These are phyloP conservation scores for Alloteropsis semialata DNA, from an alignment of 176 grass and related monocot genomes.

Conservation along the genomic window DNA sequence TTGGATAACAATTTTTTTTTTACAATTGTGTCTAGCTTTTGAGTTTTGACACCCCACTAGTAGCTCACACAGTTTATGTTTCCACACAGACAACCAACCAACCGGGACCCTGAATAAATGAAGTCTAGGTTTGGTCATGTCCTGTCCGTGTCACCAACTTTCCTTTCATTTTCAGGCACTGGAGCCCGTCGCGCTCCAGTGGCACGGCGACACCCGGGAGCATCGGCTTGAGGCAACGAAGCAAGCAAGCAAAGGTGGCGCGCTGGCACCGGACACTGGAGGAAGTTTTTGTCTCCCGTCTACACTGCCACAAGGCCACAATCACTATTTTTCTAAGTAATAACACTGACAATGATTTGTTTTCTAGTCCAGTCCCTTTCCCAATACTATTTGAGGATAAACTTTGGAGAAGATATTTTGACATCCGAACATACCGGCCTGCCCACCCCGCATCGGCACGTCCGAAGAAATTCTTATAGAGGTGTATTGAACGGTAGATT, in stretches of 20 bases:
- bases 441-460: no score
- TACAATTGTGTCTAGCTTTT: not conserved
- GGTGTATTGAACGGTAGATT: no score
- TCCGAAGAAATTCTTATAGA: not conserved
- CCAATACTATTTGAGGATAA: not conserved
- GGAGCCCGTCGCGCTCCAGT: slow-evolving; percentile 10
- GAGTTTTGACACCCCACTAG: no score
- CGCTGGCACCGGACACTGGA: not conserved
- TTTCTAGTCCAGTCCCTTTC: not conserved
- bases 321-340: not conserved
- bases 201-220: not conserved
- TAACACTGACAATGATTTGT: not conserved
- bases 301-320: no score
- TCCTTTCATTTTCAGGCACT: not conserved
- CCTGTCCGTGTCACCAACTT: not conserved
- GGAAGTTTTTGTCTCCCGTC: not conserved
- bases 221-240: not conserved
- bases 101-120: not conserved
- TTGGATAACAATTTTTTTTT: not conserved
- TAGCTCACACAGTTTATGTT: no score
- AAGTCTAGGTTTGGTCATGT: not conserved
- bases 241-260: not conserved
- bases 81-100: not conserved
- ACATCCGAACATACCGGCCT: no score
- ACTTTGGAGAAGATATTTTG: not conserved